Evolutionary conservation across 371 early-diverging fungal genomes (phyloP).

Genomic region (Mucor circinelloides): DNA sequence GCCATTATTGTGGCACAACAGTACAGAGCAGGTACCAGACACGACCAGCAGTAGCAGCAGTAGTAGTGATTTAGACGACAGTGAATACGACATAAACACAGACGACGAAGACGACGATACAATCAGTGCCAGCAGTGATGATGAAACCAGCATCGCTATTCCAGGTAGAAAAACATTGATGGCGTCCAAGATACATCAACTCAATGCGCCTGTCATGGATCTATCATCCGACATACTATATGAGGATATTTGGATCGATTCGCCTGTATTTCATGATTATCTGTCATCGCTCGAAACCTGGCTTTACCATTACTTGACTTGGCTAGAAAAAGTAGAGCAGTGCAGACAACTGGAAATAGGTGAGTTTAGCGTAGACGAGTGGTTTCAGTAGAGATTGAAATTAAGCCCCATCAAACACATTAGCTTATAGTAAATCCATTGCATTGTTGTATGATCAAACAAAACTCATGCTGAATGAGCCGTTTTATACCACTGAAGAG

Average conservation of each 20-base stretch:
- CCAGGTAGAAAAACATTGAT: constrained; percentile 67
- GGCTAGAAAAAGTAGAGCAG: constrained; percentile 32
- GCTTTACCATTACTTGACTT: constrained; percentile 26
- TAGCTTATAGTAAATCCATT: constrained; percentile 28
- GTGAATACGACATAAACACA: neutral
- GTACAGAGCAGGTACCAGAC: neutral
- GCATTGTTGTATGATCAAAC: constrained; percentile 21
- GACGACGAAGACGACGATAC: constrained; percentile 4
- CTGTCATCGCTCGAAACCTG: constrained; percentile 25
- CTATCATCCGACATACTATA: constrained; percentile 25
- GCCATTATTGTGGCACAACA: neutral
- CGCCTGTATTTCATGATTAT: constrained; percentile 32
- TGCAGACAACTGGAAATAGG: constrained; percentile 38
- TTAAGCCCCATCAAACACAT: neutral
- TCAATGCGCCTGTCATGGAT: constrained; percentile 8
- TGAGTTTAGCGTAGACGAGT: neutral
- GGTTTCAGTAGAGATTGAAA: neutral
- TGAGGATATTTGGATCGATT: constrained; percentile 43
- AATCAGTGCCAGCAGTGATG: constrained; percentile 10
- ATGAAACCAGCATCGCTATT: constrained; percentile 96
- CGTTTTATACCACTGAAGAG: constrained; percentile 23
- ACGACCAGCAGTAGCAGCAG: neutral
- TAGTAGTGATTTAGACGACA: neutral
- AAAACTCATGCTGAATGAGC: constrained; percentile 19
- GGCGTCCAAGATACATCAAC: constrained; percentile 1